phyloP scores from a whole-genome alignment of 148 eudicot genomes.

The Rhododendron mucronatum region DNA sequence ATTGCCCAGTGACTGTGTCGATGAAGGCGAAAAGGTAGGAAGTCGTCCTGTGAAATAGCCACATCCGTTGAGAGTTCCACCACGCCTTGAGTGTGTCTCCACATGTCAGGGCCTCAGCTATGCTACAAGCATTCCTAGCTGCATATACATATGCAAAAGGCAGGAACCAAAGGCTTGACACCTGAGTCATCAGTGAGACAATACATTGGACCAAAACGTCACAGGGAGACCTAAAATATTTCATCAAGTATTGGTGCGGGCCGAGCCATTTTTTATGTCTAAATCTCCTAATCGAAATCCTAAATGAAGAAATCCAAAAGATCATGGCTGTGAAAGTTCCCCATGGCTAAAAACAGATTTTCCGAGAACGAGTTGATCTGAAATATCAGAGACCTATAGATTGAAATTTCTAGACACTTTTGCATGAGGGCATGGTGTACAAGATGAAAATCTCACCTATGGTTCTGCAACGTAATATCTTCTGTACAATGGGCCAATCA shows the following conservation, averaged over 20 bases:
- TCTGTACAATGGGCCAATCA: not conserved
- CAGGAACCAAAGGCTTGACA: slow-evolving; percentile 35
- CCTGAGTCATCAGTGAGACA: too few relatives aligned
- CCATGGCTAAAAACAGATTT: not conserved
- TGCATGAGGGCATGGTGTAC: not conserved
- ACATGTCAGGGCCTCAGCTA: slow-evolving; percentile 22
- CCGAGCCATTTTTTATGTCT: not conserved
- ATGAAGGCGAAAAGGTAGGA: slow-evolving; percentile 29
- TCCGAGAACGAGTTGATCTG: not conserved
- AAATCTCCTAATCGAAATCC: too few relatives aligned
- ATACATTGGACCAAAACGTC: not conserved
- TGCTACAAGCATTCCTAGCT: slow-evolving; percentile 20
- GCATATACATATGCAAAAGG: slow-evolving; percentile 29
- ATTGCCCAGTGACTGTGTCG: slow-evolving; percentile 17
- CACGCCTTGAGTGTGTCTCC: slow-evolving; percentile 31
- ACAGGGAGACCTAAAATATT: not conserved
- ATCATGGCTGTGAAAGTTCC: not conserved
- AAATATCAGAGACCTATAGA: not conserved
- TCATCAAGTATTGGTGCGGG: not conserved
- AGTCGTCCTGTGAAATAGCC: slow-evolving; percentile 27
- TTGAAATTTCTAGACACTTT: not conserved
- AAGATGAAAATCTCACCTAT: not conserved
- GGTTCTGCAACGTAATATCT: not conserved
- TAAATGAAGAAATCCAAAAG: too few relatives aligned
- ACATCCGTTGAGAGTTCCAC: slow-evolving; percentile 47